Conservation (phyloP, 331 rosid genomes). For the Acacia pycnantha region DNA sequence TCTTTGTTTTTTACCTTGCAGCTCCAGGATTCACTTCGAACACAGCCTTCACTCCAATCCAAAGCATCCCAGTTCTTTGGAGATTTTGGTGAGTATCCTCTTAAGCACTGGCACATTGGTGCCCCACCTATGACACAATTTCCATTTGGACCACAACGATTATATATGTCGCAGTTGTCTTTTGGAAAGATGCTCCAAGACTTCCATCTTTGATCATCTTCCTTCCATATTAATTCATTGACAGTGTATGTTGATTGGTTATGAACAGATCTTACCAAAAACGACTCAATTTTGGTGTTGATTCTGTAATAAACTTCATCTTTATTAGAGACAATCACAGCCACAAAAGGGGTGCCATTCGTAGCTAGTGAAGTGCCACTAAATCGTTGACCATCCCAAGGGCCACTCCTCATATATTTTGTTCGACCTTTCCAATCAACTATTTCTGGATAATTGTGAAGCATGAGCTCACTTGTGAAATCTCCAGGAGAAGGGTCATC, state of each 20-base stretch:
- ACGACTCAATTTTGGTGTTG: no score
- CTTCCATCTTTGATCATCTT: no score
- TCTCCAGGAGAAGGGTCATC: conserved; percentile 40
- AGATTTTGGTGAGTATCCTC: no score
- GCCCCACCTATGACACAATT: no score
- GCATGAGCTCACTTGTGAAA: conserved; percentile 19
- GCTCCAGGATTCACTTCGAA: conserved; percentile 1
- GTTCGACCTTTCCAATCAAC: not conserved
- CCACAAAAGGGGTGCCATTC: not conserved
- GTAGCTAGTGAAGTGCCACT: not conserved
- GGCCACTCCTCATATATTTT: not conserved
- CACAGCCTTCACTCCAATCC: conserved; percentile 32
- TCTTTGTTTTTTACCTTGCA: not conserved
- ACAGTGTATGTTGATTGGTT: no score
- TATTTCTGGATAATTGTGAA: conserved; percentile 18
- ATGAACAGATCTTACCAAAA: no score
- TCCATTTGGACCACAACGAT: no score
- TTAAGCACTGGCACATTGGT: no score
- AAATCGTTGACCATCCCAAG: not conserved
- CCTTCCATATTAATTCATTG: no score
- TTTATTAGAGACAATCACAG: not conserved
- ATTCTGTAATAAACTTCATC: no score
- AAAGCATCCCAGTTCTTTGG: not conserved
- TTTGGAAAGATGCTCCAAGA: no score
- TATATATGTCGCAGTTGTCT: no score